These are phyloP conservation scores for Symbiodinium natans DNA, from an alignment of 73 alveolate species.

Conservation along the genomic window DNA sequence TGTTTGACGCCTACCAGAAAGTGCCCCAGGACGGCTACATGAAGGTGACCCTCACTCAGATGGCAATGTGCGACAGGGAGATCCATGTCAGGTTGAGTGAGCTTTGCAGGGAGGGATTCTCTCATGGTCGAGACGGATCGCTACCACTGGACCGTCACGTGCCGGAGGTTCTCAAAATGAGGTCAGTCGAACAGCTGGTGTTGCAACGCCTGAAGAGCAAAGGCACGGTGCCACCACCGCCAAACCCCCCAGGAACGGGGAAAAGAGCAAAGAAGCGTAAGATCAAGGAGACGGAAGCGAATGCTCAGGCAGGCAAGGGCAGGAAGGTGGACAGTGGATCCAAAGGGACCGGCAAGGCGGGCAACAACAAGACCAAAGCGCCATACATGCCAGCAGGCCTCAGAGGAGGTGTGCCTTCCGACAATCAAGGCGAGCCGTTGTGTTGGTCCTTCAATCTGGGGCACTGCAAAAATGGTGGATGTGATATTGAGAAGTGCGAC, in stretches of 20 bases:
- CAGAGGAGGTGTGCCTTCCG: too few relatives aligned
- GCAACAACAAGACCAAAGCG: too few relatives aligned
- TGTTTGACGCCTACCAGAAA: background rate
- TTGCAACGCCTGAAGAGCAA: background rate
- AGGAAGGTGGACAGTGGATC: too few relatives aligned
- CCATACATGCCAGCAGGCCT: too few relatives aligned
- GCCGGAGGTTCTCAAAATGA: background rate
- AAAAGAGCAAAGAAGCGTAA: too few relatives aligned
- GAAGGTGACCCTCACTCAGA: background rate
- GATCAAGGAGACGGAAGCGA: too few relatives aligned
- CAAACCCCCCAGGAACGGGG: background rate
- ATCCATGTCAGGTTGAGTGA: background rate
- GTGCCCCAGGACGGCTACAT: background rate
- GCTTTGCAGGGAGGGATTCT: background rate
- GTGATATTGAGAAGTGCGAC: background rate
- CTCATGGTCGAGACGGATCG: background rate
- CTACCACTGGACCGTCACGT: background rate
- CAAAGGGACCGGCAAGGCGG: too few relatives aligned
- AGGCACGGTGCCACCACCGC: background rate
- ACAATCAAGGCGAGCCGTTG: too few relatives aligned
- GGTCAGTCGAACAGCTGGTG: background rate
- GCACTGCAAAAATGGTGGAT: too few relatives aligned
- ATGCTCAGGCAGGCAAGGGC: too few relatives aligned
- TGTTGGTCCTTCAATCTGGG: too few relatives aligned
- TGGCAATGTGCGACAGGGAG: background rate